phyloP scores from a whole-genome alignment of 371 early-diverging fungal genomes.

The Haplosporangium sp. region DNA sequence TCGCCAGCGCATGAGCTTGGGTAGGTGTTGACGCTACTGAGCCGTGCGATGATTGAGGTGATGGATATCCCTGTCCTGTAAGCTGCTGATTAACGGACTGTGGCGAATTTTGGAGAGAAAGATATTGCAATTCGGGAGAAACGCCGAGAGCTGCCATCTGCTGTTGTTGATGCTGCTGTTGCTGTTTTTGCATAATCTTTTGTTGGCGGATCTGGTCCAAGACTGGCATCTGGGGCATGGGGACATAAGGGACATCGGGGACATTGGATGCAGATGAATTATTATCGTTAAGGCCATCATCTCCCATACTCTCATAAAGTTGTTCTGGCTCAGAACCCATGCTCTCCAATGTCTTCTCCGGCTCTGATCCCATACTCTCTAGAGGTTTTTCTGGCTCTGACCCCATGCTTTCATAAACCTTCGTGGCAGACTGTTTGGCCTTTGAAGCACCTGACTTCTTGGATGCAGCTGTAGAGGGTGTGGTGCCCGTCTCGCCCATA shows the following conservation, averaged over 20 bases:
- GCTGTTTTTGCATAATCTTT: slow-evolving; percentile 34
- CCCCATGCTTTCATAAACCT: slow-evolving; percentile 22
- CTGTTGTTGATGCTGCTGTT: slow-evolving; percentile 34
- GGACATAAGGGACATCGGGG: slow-evolving; percentile 18
- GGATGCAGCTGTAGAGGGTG: background rate
- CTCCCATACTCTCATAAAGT: slow-evolving; percentile 50
- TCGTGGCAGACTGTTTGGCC: background rate
- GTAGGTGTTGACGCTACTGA: slow-evolving; percentile 21
- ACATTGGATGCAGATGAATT: background rate
- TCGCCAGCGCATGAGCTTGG: slow-evolving; percentile 15
- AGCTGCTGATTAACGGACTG: slow-evolving; percentile 32
- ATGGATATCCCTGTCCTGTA: slow-evolving; percentile 5
- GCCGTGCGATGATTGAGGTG: slow-evolving; percentile 25
- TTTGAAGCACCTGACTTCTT: slow-evolving; percentile 10
- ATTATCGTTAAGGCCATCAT: slow-evolving; percentile 22
- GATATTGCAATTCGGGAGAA: slow-evolving; percentile 34
- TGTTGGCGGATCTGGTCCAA: slow-evolving; percentile 42
- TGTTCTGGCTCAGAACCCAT: slow-evolving; percentile 50
- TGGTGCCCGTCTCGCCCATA: slow-evolving; percentile 31
- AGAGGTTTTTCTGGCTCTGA: slow-evolving; percentile 38
- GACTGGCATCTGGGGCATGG: slow-evolving; percentile 51
- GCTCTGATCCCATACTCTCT: slow-evolving; percentile 55
- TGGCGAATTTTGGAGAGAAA: slow-evolving; percentile 37
- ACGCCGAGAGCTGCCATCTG: slow-evolving; percentile 22
- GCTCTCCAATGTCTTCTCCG: slow-evolving; percentile 45